Percentiles rank a stretch among this genome's conserved stretches.
These are phyloP conservation scores for Ascochyta lentis DNA, from an alignment of 2,329 filamentous ascomycete genomes.

Conservation along the genomic window DNA sequence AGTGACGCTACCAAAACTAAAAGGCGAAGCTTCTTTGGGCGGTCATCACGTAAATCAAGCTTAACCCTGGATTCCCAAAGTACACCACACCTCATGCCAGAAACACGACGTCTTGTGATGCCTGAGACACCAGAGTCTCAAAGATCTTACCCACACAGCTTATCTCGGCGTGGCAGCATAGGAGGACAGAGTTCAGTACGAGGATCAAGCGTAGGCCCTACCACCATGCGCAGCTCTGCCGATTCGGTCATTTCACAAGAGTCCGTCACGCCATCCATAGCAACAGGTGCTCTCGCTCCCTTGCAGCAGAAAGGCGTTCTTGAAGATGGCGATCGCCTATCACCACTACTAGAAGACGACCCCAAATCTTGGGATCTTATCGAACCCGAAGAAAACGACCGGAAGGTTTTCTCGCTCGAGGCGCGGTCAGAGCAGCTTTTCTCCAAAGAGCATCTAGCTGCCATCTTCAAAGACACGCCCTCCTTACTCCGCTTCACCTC, in stretches of 20 bases:
- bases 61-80: conserved; percentile 16
- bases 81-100: conserved; percentile 14
- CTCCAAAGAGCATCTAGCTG: conserved; percentile 67
- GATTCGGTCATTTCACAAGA: conserved; percentile 47
- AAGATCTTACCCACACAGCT: conserved; percentile 18
- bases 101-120: conserved; percentile 18
- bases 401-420: conserved; percentile 63
- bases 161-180: conserved; percentile 22
- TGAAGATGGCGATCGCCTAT: conserved; percentile 54
- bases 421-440: conserved; percentile 70
- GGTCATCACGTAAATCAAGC: conserved; percentile 13
- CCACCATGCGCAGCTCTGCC: conserved; percentile 41
- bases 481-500: conserved; percentile 70
- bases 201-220: conserved; percentile 28
- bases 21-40: conserved; percentile 20
- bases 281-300: conserved; percentile 46
- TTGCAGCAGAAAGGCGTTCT: conserved; percentile 53
- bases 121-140: conserved; percentile 26
- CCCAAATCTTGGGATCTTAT: conserved; percentile 63
- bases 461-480: conserved; percentile 69
- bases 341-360: conserved; percentile 60
- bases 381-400: conserved; percentile 40
- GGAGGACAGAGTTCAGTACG: conserved; percentile 17
- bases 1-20: conserved; percentile 29
- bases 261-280: conserved; percentile 42